These are phyloP conservation scores for Citrus unshiu DNA, from an alignment of 345 rosid genomes.

Conservation along the genomic window DNA sequence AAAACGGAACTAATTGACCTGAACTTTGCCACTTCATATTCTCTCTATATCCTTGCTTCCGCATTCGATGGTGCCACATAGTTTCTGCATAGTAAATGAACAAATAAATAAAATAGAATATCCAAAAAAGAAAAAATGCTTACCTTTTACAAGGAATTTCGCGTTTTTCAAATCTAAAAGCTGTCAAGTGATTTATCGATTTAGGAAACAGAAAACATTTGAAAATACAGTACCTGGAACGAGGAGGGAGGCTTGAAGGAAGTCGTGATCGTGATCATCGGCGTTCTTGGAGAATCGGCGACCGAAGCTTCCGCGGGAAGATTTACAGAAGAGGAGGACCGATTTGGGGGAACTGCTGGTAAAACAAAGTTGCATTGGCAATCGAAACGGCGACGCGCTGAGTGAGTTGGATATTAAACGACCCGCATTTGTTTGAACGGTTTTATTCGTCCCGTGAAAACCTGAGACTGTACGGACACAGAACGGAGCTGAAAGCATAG, in stretches of 20 bases:
- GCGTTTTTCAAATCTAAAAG: neutral
- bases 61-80: conserved; percentile 43
- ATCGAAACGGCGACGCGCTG: conserved; percentile 13
- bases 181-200: neutral
- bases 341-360: conserved; percentile 9
- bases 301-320: conserved; percentile 39
- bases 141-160: neutral
- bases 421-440: conserved; percentile 16
- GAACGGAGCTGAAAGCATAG: conserved; percentile 45
- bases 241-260: conserved; percentile 76
- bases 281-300: conserved; percentile 35
- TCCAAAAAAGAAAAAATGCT: neutral
- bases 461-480: conserved; percentile 24
- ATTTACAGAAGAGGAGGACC: conserved; percentile 40
- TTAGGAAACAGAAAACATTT: neutral
- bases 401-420: conserved; percentile 13
- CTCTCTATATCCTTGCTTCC: conserved; percentile 40
- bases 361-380: conserved; percentile 29
- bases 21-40: conserved; percentile 31
- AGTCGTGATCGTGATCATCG: conserved; percentile 37
- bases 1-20: conserved; percentile 17
- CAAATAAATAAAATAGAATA: too few relatives aligned
- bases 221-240: conserved; percentile 46
- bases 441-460: neutral
- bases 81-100: conserved; percentile 36